A percentile compares a stretch with the other conserved stretches of the same genome.
Conservation (phyloP, 2,329 filamentous ascomycete species). For the Aureobasidium namibiae region DNA sequence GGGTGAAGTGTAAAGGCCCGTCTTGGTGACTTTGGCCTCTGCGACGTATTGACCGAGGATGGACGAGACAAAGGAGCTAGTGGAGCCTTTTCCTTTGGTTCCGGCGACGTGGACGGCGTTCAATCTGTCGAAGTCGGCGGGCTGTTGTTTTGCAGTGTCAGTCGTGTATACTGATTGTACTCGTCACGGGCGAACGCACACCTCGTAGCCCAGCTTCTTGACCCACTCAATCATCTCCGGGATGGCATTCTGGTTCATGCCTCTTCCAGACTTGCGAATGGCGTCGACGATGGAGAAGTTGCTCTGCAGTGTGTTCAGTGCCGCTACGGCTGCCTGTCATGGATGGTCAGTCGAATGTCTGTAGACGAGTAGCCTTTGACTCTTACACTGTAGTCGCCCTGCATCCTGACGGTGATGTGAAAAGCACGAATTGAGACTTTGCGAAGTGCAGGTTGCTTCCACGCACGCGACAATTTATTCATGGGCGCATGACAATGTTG, state of each 20-base stretch:
- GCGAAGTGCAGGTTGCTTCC: not conserved
- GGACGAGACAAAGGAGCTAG: conserved; percentile 72
- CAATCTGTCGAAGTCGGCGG: conserved; percentile 51
- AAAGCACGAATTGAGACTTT: not conserved
- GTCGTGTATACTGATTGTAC: not conserved
- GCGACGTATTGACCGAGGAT: conserved; percentile 59
- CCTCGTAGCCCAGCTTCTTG: conserved; percentile 64
- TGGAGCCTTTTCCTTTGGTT: conserved; percentile 90
- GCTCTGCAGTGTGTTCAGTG: conserved; percentile 68
- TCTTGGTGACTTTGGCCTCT: conserved; percentile 35
- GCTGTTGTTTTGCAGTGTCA: conserved; percentile 33
- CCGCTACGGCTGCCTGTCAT: conserved; percentile 57
- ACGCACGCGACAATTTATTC: conserved; percentile 4
- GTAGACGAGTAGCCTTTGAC: conserved; percentile 4
- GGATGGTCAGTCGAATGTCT: not conserved
- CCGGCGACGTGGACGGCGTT: conserved; percentile 77
- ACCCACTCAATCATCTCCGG: conserved; percentile 79
- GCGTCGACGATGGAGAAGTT: conserved; percentile 73
- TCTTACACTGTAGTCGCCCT: conserved; percentile 15
- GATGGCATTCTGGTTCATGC: conserved; percentile 66
- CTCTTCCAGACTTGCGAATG: conserved; percentile 64
- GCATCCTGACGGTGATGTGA: not conserved
- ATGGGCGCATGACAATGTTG: conserved; percentile 8
- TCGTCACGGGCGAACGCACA: conserved; percentile 33
- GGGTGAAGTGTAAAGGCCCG: conserved; percentile 79